Base-by-base conservation (phyloP, 257 asterid genomes). In the Fraxinus americana region DNA sequence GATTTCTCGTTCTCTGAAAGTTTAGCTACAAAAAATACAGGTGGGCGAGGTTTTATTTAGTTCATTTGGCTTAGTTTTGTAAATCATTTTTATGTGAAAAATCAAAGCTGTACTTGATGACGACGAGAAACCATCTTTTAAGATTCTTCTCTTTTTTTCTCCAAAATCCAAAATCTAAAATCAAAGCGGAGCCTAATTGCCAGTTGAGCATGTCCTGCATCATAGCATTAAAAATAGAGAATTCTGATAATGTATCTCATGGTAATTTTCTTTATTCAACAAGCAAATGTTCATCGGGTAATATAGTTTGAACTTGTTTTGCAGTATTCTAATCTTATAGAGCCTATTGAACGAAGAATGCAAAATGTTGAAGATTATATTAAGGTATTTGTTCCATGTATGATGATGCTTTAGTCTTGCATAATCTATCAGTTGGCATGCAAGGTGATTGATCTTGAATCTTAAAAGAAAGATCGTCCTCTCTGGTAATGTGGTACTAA, bases 281-380 rank as follows among this genome's bases (percentile, higher is more conserved):
- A 35, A 27, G 73, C 69, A 74, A 65, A 45, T 36, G 72, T 27
- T 32, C 73, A 41, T 70, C 4, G 3, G 13, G 13, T 87, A 63
- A 83, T 63, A 73, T 72, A 16, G 74, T 43, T 70, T 77, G 34
- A 65, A 72, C 70, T 39, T 48, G 43, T 16, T 79, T 73, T 82
- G 91, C 96, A 95, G 99, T 92, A 82, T 80, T 45, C 91, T 41
- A 70, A 87, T 74, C 85, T 95, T 73, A 95, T 95, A 76, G 86
- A 91, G 90, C 89, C 99, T 27, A 81, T 88, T 80, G 92, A 89
- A 39, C 88, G 79, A 75, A 87, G 99, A 86, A 88, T 84, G 89
- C 84, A 83, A 77, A 86, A 88, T 69, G 98, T 95, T 77, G 85
- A 89, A 84, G 91, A 87, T 41, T 95, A 83, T 86, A 89, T 93